Evolutionary conservation across 192 early-diverging fungal genomes (phyloP).

Genomic region (Coemansia sp.): DNA sequence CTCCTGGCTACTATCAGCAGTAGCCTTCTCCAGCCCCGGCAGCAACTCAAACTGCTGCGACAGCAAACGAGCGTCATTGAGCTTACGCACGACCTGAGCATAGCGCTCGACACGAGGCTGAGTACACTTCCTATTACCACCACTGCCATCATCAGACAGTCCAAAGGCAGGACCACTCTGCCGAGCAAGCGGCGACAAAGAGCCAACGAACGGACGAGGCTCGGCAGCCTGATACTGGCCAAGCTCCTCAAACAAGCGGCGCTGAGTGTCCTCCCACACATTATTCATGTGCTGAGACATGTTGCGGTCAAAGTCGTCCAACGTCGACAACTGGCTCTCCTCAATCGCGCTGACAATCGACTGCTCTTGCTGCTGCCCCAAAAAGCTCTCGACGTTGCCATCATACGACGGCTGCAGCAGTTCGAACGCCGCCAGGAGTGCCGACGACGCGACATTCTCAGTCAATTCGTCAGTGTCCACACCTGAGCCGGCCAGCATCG

Average conservation of each 20-base stretch:
- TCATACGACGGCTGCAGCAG: constrained; percentile 73
- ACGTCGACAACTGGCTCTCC: constrained; percentile 63
- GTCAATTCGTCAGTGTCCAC: constrained; percentile 76
- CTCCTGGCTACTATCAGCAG: constrained; percentile 37
- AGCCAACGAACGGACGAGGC: not conserved
- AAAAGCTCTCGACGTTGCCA: constrained; percentile 80
- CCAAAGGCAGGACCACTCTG: constrained; percentile 16
- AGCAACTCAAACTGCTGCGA: constrained; percentile 29
- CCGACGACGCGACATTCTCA: constrained; percentile 63
- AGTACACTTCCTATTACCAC: not conserved
- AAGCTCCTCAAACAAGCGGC: constrained; percentile 80
- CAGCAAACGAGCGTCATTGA: constrained; percentile 38
- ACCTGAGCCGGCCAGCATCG: constrained; percentile 77
- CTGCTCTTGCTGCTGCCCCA: constrained; percentile 76
- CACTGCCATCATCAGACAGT: not conserved
- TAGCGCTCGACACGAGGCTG: constrained; percentile 49
- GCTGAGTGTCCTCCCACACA: constrained; percentile 77
- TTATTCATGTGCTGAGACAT: constrained; percentile 61
- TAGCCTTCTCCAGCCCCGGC: constrained; percentile 36
- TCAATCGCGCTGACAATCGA: constrained; percentile 78
- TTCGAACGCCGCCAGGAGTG: constrained; percentile 75
- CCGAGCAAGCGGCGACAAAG: not conserved
- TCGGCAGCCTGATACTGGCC: constrained; percentile 62
- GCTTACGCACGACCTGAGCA: constrained; percentile 32
- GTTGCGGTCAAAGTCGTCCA: constrained; percentile 67